phyloP scores from a whole-genome alignment of 495 filamentous ascomycete genomes.

The Neurospora sp. region DNA sequence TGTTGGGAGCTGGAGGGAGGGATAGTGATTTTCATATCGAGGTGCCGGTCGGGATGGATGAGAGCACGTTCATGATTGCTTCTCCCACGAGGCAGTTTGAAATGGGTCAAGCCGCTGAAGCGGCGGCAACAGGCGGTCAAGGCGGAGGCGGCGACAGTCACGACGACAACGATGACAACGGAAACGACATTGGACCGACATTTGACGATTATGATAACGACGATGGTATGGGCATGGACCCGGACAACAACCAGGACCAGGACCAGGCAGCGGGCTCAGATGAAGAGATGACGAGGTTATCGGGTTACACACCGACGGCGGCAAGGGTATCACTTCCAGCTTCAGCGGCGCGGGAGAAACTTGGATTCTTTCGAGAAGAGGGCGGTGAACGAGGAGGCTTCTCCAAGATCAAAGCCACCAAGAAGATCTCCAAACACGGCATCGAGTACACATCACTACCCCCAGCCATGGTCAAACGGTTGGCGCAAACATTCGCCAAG shows the following conservation, averaged over 20 bases:
- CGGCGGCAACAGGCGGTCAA: background rate
- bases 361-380: background rate
- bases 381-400: background rate
- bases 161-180: slow-evolving; percentile 15
- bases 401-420: slow-evolving; percentile 39
- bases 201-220: slow-evolving; percentile 13
- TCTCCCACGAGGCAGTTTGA: background rate
- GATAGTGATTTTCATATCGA: slow-evolving; percentile 39
- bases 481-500: slow-evolving; percentile 62
- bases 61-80: slow-evolving; percentile 18
- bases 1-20: slow-evolving; percentile 6
- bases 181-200: slow-evolving; percentile 12
- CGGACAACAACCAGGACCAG: slow-evolving; percentile 9
- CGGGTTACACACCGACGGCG: background rate
- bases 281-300: slow-evolving; percentile 2
- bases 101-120: background rate
- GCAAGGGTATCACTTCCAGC: background rate
- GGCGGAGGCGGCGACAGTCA: slow-evolving; percentile 9
- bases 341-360: background rate
- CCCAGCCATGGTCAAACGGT: slow-evolving; percentile 56
- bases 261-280: slow-evolving; percentile 7
- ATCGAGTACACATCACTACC: slow-evolving; percentile 69
- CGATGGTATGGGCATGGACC: slow-evolving; percentile 11
- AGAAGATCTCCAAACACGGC: slow-evolving; percentile 59
- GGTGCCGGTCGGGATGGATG: slow-evolving; percentile 32